phyloP scores from a whole-genome alignment of 2,329 filamentous ascomycete genomes.

The Magnaporthiopsis incrustans region DNA sequence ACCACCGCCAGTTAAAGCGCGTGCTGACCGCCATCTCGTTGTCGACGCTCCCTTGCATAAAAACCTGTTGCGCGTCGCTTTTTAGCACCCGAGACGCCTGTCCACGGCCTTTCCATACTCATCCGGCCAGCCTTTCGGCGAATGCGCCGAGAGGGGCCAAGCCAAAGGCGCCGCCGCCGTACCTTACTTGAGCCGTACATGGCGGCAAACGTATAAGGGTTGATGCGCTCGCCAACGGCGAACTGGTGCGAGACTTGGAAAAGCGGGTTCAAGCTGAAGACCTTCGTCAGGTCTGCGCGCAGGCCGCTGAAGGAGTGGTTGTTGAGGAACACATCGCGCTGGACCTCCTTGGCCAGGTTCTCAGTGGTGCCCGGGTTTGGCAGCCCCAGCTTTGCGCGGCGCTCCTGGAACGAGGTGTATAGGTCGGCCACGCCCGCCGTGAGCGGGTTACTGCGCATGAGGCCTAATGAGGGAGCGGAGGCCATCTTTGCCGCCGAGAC shows the following conservation, averaged over 20 bases:
- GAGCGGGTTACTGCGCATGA: conserved; percentile 68
- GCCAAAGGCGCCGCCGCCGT: conserved; percentile 25
- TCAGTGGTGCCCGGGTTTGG: conserved; percentile 91
- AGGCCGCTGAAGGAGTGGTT: conserved; percentile 96
- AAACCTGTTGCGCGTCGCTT: conserved; percentile 51
- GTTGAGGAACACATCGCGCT: conserved; percentile 91
- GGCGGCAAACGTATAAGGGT: conserved; percentile 90
- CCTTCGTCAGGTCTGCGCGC: conserved; percentile 92
- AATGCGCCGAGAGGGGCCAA: not conserved
- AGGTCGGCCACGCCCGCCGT: conserved; percentile 63
- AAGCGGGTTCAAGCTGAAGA: conserved; percentile 84
- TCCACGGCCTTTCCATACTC: not conserved
- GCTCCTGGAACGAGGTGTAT: conserved; percentile 73
- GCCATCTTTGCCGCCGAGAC: conserved; percentile 36
- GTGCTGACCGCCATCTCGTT: conserved; percentile 83
- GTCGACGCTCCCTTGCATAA: conserved; percentile 91
- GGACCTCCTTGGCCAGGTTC: conserved; percentile 75
- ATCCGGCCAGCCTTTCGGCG: too few relatives aligned
- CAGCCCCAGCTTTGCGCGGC: conserved; percentile 80
- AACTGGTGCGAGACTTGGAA: conserved; percentile 98
- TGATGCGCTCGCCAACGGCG: conserved; percentile 85
- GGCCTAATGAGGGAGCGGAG: conserved; percentile 19
- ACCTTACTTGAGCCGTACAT: conserved; percentile 93
- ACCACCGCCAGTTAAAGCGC: conserved; percentile 91
- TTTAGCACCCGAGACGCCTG: not conserved